Evolutionary conservation across 169 alveolate genomes (phyloP).

Genomic region (Perkinsus olseni): DNA sequence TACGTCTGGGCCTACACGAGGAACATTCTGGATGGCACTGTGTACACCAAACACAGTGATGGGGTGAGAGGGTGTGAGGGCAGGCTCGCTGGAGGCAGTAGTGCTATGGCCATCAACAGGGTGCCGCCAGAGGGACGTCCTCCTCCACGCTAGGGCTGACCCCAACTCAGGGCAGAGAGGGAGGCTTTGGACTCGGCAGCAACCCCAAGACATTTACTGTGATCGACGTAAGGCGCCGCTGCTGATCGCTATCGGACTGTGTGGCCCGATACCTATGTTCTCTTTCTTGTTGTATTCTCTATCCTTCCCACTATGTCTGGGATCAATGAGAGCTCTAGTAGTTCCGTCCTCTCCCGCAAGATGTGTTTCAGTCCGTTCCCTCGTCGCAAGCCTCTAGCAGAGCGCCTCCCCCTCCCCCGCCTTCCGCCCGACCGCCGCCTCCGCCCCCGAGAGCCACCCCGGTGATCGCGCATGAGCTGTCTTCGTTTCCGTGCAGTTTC

Average conservation of each 20-base stretch:
- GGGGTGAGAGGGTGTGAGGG: background rate
- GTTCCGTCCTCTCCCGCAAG: too few species aligned
- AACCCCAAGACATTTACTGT: background rate
- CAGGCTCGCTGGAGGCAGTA: too few species aligned
- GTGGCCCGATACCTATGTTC: background rate
- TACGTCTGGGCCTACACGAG: background rate
- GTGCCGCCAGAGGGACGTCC: background rate
- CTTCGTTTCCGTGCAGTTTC: background rate
- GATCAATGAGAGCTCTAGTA: too few species aligned
- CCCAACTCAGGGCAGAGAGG: background rate
- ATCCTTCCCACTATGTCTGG: too few species aligned
- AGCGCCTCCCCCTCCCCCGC: background rate
- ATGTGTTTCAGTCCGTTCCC: too few species aligned
- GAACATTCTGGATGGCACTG: background rate
- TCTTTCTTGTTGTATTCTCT: background rate
- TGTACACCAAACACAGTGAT: background rate
- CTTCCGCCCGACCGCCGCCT: background rate
- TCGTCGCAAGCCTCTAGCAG: too few species aligned
- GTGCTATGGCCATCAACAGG: too few species aligned
- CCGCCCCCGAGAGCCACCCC: too few species aligned
- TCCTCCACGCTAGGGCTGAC: background rate
- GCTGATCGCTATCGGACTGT: too few species aligned
- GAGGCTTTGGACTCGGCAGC: background rate
- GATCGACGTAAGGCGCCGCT: background rate
- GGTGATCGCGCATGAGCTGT: background rate